A percentile compares a stretch with the other conserved stretches of the same genome.
These are phyloP conservation scores for Aureobasidium sp. DNA, from an alignment of 2,329 filamentous ascomycete genomes.

Conservation along the genomic window DNA sequence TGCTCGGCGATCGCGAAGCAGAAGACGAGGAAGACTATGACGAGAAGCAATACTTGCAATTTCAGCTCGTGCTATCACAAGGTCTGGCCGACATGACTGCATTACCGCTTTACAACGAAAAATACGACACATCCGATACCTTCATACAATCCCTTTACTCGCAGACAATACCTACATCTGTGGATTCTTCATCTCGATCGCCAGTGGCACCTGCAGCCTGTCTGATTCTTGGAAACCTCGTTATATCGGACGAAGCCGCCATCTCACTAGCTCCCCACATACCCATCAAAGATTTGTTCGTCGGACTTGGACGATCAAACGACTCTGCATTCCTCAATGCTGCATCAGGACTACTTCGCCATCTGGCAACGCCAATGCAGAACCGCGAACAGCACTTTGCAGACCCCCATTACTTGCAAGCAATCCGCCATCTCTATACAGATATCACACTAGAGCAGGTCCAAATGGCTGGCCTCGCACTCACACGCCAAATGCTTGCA, in stretches of 20 bases:
- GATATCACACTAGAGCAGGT: slow-evolving; percentile 14
- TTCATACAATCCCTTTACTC: slow-evolving; percentile 15
- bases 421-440: not conserved
- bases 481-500: slow-evolving; percentile 15
- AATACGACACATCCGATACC: not conserved
- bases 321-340: slow-evolving; percentile 18
- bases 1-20: not conserved
- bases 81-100: slow-evolving; percentile 14
- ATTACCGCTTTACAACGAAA: slow-evolving; percentile 8
- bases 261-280: slow-evolving; percentile 13
- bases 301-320: not conserved
- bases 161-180: not conserved
- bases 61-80: slow-evolving; percentile 9
- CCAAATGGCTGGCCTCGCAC: slow-evolving; percentile 17
- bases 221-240: slow-evolving; percentile 18
- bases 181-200: slow-evolving; percentile 4
- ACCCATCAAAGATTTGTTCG: slow-evolving; percentile 12
- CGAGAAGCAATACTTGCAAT: slow-evolving; percentile 15
- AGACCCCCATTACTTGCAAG: not conserved
- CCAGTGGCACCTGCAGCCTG: slow-evolving; percentile 15
- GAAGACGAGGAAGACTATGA: slow-evolving; percentile 7
- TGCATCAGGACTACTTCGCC: slow-evolving; percentile 18
- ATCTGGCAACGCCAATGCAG: slow-evolving; percentile 13
- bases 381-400: slow-evolving; percentile 16
- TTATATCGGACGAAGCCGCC: slow-evolving; percentile 10